These are phyloP conservation scores for Thalassiosira hispida DNA, from an alignment of 352 stramenopile genomes.

Conservation along the genomic window DNA sequence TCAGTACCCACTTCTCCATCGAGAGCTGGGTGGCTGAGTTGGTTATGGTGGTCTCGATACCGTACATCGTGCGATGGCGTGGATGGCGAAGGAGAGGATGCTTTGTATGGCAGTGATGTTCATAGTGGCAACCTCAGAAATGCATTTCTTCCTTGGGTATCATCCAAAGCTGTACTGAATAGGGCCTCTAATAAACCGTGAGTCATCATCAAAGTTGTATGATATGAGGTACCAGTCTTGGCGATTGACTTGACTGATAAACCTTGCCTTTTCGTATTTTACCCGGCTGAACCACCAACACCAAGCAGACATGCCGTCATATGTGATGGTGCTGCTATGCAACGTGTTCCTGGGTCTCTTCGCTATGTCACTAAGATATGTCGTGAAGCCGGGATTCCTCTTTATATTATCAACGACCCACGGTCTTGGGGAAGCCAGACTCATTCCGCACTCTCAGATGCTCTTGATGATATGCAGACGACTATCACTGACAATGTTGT, in stretches of 20 bases:
- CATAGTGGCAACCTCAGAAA: neutral
- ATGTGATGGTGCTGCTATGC: slow-evolving; percentile 74
- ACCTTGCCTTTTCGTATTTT: neutral
- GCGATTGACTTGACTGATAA: neutral
- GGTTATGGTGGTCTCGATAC: slow-evolving; percentile 32
- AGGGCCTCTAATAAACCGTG: slow-evolving; percentile 78
- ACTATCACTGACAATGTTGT: slow-evolving; percentile 59
- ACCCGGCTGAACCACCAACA: neutral
- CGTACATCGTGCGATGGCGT: slow-evolving; percentile 29
- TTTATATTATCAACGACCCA: slow-evolving; percentile 82
- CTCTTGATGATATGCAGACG: slow-evolving; percentile 63
- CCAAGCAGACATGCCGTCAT: slow-evolving; percentile 71
- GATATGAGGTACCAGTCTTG: neutral
- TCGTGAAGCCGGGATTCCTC: slow-evolving; percentile 72
- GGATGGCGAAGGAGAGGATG: slow-evolving; percentile 50
- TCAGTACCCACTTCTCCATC: slow-evolving; percentile 51
- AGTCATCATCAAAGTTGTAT: slow-evolving; percentile 4
- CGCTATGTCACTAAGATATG: slow-evolving; percentile 71
- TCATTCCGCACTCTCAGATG: slow-evolving; percentile 62
- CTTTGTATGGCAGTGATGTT: slow-evolving; percentile 29
- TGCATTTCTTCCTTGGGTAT: slow-evolving; percentile 4
- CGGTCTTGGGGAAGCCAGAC: slow-evolving; percentile 72
- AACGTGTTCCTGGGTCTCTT: slow-evolving; percentile 76
- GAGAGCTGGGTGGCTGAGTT: slow-evolving; percentile 24
- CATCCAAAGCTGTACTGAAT: slow-evolving; percentile 35